Conservation (phyloP, 2,329 filamentous ascomycete genomes). For the Fusarium sacchari region DNA sequence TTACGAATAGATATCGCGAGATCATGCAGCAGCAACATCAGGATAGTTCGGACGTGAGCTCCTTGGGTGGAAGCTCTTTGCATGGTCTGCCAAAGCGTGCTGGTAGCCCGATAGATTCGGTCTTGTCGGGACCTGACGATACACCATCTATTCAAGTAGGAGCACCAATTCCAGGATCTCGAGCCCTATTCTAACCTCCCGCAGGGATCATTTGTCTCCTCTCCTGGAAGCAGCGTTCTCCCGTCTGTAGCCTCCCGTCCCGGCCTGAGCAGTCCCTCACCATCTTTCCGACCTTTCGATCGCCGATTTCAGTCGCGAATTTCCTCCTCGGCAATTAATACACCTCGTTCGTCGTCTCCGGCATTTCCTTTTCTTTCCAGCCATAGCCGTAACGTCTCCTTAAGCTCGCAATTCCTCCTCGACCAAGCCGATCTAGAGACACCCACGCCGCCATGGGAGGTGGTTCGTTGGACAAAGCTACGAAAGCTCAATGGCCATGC, state of each 20-base stretch:
- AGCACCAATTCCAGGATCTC: background rate
- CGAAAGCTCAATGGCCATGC: slow-evolving; percentile 88
- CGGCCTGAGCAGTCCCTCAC: slow-evolving; percentile 75
- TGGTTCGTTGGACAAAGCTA: slow-evolving; percentile 94
- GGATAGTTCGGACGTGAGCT: slow-evolving; percentile 62
- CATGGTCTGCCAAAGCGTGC: slow-evolving; percentile 63
- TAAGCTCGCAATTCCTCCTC: slow-evolving; percentile 74
- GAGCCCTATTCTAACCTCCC: slow-evolving; percentile 41
- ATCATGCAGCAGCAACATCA: slow-evolving; percentile 56
- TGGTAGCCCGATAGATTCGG: slow-evolving; percentile 75
- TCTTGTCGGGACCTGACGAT: slow-evolving; percentile 81
- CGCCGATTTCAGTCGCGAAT: slow-evolving; percentile 92
- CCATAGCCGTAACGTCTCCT: slow-evolving; percentile 83
- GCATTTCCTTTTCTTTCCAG: slow-evolving; percentile 78
- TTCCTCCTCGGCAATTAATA: slow-evolving; percentile 62
- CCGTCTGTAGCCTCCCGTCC: slow-evolving; percentile 75
- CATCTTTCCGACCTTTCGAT: slow-evolving; percentile 92
- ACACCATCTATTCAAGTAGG: slow-evolving; percentile 83
- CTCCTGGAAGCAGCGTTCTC: slow-evolving; percentile 79
- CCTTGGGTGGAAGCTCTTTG: slow-evolving; percentile 57
- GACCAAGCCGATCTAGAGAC: slow-evolving; percentile 74
- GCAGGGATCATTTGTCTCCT: slow-evolving; percentile 70
- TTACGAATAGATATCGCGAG: slow-evolving; percentile 57
- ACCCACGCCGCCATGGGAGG: slow-evolving; percentile 89
- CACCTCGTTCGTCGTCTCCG: slow-evolving; percentile 79